Percentiles rank a stretch among this genome's conserved stretches.
Evolutionary conservation across 805 yeast genomes (phyloP).

Genomic region (Candida jianshihensis): DNA sequence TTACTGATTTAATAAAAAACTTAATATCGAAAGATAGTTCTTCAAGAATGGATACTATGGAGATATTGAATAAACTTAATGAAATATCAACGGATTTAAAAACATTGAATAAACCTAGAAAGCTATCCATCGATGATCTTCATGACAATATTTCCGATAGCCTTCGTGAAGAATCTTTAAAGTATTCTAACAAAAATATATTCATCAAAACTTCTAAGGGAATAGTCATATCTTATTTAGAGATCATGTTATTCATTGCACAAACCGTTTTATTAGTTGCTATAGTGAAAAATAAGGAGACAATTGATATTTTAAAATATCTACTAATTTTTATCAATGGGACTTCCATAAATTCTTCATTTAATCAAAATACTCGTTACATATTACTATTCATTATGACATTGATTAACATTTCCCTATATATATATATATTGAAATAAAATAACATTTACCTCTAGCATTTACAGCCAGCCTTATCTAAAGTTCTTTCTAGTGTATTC

Average conservation of each 20-base stretch:
- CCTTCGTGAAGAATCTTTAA: background rate
- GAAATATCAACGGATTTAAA: constrained; percentile 3
- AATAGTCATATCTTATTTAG: too few relatives aligned
- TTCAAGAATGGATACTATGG: constrained; percentile 37
- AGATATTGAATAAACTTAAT: constrained; percentile 28
- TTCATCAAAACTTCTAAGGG: too few relatives aligned
- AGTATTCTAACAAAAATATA: too few relatives aligned
- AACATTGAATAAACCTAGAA: background rate
- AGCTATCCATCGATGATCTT: background rate
- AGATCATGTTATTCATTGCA: too few relatives aligned
- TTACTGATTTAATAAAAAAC: constrained; percentile 31
- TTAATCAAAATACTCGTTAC: background rate
- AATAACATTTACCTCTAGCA: constrained; percentile 1
- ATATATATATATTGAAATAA: background rate
- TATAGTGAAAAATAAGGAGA: too few relatives aligned
- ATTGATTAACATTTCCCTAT: background rate
- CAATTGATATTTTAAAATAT: too few relatives aligned
- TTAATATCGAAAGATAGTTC: constrained; percentile 31
- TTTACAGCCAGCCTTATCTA: constrained; percentile 3
- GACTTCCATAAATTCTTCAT: background rate
- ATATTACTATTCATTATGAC: background rate
- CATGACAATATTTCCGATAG: background rate
- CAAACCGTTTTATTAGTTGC: too few relatives aligned
- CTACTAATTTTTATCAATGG: too few relatives aligned
- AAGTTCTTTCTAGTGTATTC: constrained; percentile 16